A percentile compares a stretch with the other conserved stretches of the same genome.
These are phyloP conservation scores for Isatis lusitanica DNA, from an alignment of 441 rosid genomes.

Conservation along the genomic window DNA sequence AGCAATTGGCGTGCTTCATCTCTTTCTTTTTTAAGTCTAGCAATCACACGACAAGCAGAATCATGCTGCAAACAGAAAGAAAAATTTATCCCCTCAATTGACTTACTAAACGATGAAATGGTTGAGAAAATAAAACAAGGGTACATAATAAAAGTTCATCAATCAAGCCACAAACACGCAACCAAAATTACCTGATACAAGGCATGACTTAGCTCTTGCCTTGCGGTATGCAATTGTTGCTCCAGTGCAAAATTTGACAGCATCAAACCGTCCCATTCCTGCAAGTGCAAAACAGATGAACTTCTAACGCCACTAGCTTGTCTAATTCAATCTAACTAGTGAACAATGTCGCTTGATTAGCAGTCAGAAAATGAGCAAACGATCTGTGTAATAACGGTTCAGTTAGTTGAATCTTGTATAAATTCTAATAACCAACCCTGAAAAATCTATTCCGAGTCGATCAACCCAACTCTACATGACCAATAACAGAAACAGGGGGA, in stretches of 20 bases:
- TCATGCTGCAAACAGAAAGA: conserved; percentile 60
- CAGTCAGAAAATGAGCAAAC: background rate
- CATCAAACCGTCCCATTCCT: conserved; percentile 99
- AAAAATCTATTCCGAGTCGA: background rate
- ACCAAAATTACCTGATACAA: conserved; percentile 67
- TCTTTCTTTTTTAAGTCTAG: conserved; percentile 87
- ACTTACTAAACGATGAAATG: background rate
- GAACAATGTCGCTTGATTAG: background rate
- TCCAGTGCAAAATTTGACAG: conserved; percentile 89
- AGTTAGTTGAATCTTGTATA: background rate
- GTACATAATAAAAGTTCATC: background rate
- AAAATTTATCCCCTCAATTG: background rate
- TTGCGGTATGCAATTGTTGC: conserved; percentile 88
- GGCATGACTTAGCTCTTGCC: conserved; percentile 95
- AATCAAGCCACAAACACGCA: background rate
- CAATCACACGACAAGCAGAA: conserved; percentile 98
- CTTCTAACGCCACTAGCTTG: conserved; percentile 3
- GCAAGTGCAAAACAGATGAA: conserved; percentile 18
- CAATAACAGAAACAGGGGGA: background rate
- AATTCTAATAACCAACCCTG: background rate
- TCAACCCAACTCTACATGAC: background rate
- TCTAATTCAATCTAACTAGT: background rate
- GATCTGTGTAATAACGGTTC: background rate
- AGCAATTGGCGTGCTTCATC: conserved; percentile 88
- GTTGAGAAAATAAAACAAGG: background rate